Percentiles rank a stretch among this genome's conserved stretches.
phyloP scores from a whole-genome alignment of 2,329 filamentous ascomycete genomes.

The Claviceps cyperi region DNA sequence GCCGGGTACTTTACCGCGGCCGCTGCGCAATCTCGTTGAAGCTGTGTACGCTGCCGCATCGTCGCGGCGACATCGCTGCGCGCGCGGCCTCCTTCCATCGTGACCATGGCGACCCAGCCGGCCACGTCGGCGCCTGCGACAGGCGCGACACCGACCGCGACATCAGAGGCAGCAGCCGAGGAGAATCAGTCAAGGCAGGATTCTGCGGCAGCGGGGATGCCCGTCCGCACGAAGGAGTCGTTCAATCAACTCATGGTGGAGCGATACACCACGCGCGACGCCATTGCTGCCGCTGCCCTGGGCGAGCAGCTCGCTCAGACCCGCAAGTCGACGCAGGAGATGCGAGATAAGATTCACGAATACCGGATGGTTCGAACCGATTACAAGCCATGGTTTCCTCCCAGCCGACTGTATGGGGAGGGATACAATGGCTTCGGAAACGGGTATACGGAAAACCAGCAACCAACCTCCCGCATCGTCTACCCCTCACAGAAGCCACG shows the following conservation, averaged over 20 bases:
- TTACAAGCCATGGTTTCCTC: constrained; percentile 40
- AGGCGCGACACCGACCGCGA: constrained; percentile 12
- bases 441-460: constrained; percentile 59
- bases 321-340: constrained; percentile 44
- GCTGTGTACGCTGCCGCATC: constrained; percentile 14
- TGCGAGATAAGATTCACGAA: constrained; percentile 53
- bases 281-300: constrained; percentile 38
- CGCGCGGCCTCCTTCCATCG: constrained; percentile 14
- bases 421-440: constrained; percentile 89
- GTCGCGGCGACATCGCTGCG: constrained; percentile 24
- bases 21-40: constrained; percentile 4
- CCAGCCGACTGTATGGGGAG: constrained; percentile 46
- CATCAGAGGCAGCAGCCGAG: constrained; percentile 13
- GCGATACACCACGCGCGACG: constrained; percentile 39
- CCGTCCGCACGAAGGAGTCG: constrained; percentile 40
- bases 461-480: constrained; percentile 49
- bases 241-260: constrained; percentile 40
- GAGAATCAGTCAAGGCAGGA: constrained; percentile 13
- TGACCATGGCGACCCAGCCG: constrained; percentile 29
- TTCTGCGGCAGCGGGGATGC: constrained; percentile 15
- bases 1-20: constrained; percentile 6
- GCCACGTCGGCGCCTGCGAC: constrained; percentile 21
- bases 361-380: constrained; percentile 47
- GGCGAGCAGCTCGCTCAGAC: constrained; percentile 36
- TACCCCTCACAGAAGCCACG: constrained; percentile 68